Evolutionary conservation across 2,329 filamentous ascomycete genomes (phyloP).

Genomic region (Davidsoniella neocaledoniae): DNA sequence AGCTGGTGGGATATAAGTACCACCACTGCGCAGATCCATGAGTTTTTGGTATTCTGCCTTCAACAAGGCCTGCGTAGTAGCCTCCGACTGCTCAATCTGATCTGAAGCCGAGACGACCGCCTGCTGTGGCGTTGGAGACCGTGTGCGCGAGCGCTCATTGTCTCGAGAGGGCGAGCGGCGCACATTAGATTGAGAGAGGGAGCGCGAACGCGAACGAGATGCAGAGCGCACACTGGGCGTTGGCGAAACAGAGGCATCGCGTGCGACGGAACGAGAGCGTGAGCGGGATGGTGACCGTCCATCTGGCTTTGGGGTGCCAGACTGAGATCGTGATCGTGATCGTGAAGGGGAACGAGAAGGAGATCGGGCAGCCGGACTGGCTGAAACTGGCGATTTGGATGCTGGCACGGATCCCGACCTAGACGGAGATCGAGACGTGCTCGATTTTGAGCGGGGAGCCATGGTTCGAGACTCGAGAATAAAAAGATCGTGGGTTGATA

Average conservation of each 20-base stretch:
- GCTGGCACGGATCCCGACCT: background rate
- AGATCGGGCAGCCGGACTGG: background rate
- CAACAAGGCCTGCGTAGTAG: constrained; percentile 71
- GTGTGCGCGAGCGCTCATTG: constrained; percentile 14
- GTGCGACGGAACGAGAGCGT: background rate
- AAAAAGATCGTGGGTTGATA: background rate
- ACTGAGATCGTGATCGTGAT: background rate
- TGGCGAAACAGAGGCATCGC: background rate
- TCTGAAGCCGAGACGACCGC: constrained; percentile 13
- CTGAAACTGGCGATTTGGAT: background rate
- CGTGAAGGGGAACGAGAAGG: background rate
- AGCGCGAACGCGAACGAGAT: constrained; percentile 7
- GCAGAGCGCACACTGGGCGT: constrained; percentile 19
- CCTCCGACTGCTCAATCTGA: constrained; percentile 40
- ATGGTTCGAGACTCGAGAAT: background rate
- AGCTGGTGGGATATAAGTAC: constrained; percentile 90
- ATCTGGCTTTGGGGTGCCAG: background rate
- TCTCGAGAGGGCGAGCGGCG: constrained; percentile 17
- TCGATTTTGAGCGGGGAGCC: constrained; percentile 1
- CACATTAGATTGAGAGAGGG: constrained; percentile 6
- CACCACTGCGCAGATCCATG: constrained; percentile 80
- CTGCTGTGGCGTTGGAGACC: constrained; percentile 14
- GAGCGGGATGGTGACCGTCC: constrained; percentile 19
- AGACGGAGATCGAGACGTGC: constrained; percentile 2
- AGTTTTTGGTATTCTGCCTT: constrained; percentile 92